These are phyloP conservation scores for Brassica incana DNA, from an alignment of 345 rosid genomes.

Conservation along the genomic window DNA sequence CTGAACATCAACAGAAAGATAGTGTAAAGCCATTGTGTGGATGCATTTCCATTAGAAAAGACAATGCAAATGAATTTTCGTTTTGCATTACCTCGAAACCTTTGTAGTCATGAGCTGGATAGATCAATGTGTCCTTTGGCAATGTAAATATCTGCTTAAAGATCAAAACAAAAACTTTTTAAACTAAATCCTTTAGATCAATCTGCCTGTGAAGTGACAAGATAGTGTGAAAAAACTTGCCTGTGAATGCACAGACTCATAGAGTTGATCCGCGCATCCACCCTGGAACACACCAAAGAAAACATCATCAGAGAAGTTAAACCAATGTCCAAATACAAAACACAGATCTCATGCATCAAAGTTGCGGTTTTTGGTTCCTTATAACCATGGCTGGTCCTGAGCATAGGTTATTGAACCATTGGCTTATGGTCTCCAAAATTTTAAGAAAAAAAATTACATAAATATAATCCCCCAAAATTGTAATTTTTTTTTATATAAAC, in stretches of 20 bases:
- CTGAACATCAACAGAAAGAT: slow-evolving; percentile 43
- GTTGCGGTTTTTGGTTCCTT: slow-evolving; percentile 1
- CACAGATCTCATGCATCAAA: neutral
- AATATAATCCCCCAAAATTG: too few relatives aligned
- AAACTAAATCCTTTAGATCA: neutral
- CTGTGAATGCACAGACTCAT: slow-evolving; percentile 93
- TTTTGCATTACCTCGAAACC: slow-evolving; percentile 66
- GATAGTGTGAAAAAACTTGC: slow-evolving; percentile 41
- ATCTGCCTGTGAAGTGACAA: neutral
- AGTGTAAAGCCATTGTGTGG: neutral
- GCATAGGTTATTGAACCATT: too few relatives aligned
- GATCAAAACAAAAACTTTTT: neutral
- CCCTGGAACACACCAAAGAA: slow-evolving; percentile 51
- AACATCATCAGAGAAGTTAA: neutral
- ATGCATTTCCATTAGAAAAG: neutral
- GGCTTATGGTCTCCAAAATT: too few relatives aligned
- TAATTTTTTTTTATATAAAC: too few relatives aligned
- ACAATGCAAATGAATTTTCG: neutral
- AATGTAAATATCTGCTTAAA: slow-evolving; percentile 70
- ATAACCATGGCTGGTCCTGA: too few relatives aligned
- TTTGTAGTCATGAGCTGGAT: slow-evolving; percentile 94
- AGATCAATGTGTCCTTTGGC: slow-evolving; percentile 80
- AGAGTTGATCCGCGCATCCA: slow-evolving; percentile 80
- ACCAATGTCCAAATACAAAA: neutral
- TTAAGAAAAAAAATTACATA: too few relatives aligned